Base-by-base conservation (phyloP, 257 asterid genomes). In the Plantago major region DNA sequence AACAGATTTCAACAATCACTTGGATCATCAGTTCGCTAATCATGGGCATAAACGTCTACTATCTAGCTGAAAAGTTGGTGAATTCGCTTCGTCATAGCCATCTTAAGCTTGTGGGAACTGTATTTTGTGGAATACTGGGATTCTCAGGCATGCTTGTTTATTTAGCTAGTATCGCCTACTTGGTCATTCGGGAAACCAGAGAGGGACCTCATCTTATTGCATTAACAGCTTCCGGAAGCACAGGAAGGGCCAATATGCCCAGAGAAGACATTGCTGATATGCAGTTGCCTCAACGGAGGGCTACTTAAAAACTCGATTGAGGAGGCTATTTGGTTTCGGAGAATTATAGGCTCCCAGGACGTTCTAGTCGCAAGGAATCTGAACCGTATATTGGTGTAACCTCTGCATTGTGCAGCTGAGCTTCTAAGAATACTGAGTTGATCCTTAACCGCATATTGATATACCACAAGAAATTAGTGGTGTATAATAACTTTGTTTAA, bases 11-110 rank as follows among this genome's bases (percentile, higher is more conserved):
- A 15, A 79, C 85, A 17, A 64, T 69, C 10, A 89, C 97, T 64
- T 92, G 99, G 99, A 33, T 89, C 52, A 87, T 92, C 16, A 79
- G 97, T 49, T 77, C 87, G 46, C 71, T 92, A 8, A 89, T 92
- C 50, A 92, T 89, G 80, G 95, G 86, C 71, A 92, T 92, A 63
- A 92, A 92, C 54, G 70, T 86, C 66, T 84, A 80, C 74, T 92
- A 92, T 69, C 66, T 92, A 45, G 99, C 67, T 0, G 89, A 83
- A 17, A 86, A 72, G 68, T 61, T 89, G 71, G 82, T 82, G 42
- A 44, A 67, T 17, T 67, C 93, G 11, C 95, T 92, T 63, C 80
- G 73, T 8, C 71, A 75, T 10, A 82, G 91, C 76, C 78, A 79
- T 30, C 54, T 83, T 33, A 59, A 55, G 47, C 6, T 70, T 1